Evolutionary conservation across 1,284 basidiomycete genomes (phyloP), one percentile per base, ranked within the genome.

Genomic region (Lentinula novae-zelandiae): DNA sequence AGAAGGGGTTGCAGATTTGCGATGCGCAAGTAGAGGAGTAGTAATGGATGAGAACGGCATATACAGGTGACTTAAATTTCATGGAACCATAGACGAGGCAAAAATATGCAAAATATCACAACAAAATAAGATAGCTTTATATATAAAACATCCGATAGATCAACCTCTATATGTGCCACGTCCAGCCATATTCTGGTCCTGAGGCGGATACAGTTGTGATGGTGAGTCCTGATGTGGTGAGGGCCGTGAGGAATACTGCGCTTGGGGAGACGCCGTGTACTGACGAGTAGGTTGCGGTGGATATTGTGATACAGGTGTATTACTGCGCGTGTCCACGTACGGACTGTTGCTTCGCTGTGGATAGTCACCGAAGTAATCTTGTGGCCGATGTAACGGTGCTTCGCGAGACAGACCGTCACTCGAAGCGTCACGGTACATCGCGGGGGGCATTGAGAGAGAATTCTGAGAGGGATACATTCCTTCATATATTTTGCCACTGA

Each of bases 371-470:
- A 57, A 58, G 7, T 58, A 62, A 12, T 62, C 57, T 38, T 66
- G 62, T n/a, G 82, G 82, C 62, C 84, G 74, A 66, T 85, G 82
- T 3, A 78, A 67, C 3, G 82, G 79, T 7, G 81, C 82, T 65
- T 83, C 80, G 46, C 75, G 66, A n/a, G 61, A 60, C 15, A 62
- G 67, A 34, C 63, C 65, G n/a, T 57, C 65, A n/a, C 66, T 70
- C 5, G 66, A 36, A 34, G 68, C 65, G 51, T 70, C 66, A 44
- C 73, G 69, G 57, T 76, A 73, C 58, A 75, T 62, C 7, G 73
- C 71, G 5, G 76, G 69, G 20, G 77, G 74, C 33, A 57, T 17
- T 1, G 69, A 65, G 10, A 75, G 64, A 6, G 72, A 76, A 38
- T 73, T 71, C 42, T 73, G 72, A 5, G 75, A 78, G 31, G 71